A percentile compares a stretch with the other conserved stretches of the same genome.
Evolutionary conservation across 1,284 basidiomycete species (phyloP).

Genomic region (Flammula alnicola): DNA sequence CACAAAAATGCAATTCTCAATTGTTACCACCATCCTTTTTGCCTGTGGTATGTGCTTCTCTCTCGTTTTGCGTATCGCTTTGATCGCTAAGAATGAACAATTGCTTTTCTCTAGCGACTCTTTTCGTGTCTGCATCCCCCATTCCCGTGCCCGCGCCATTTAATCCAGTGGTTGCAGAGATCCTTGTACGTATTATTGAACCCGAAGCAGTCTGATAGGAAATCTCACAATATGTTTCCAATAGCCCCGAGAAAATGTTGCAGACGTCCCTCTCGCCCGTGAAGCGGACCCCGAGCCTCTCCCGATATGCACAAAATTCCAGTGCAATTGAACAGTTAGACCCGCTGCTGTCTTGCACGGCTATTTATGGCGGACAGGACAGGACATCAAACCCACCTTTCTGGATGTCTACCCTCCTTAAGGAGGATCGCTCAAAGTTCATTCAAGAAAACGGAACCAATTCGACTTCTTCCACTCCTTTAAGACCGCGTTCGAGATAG

Average conservation of each 20-base stretch:
- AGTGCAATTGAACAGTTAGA: conserved; percentile 11
- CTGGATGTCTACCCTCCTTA: no score
- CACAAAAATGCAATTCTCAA: conserved; percentile 20
- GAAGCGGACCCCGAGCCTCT: conserved; percentile 13
- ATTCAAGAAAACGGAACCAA: no score
- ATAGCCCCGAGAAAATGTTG: conserved; percentile 9
- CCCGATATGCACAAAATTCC: conserved; percentile 15
- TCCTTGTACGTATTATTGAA: no score
- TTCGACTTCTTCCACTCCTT: no score
- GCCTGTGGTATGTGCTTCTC: conserved; percentile 22
- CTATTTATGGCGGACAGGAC: no score
- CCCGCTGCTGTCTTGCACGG: no score
- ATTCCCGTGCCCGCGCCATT: conserved; percentile 8
- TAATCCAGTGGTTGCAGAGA: no score
- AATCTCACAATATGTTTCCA: no score
- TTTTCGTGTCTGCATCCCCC: conserved; percentile 20
- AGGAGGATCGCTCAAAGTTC: no score
- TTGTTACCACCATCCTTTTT: conserved; percentile 14
- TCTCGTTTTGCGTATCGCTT: not conserved
- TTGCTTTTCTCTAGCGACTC: conserved; percentile 9
- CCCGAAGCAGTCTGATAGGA: no score
- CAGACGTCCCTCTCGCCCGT: conserved; percentile 15
- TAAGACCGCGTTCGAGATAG: no score
- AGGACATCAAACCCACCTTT: no score
- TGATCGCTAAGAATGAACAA: not conserved